A percentile compares a stretch with the other conserved stretches of the same genome.
Conservation (phyloP, 1,284 basidiomycete genomes). For the Ustilago trichophora region DNA sequence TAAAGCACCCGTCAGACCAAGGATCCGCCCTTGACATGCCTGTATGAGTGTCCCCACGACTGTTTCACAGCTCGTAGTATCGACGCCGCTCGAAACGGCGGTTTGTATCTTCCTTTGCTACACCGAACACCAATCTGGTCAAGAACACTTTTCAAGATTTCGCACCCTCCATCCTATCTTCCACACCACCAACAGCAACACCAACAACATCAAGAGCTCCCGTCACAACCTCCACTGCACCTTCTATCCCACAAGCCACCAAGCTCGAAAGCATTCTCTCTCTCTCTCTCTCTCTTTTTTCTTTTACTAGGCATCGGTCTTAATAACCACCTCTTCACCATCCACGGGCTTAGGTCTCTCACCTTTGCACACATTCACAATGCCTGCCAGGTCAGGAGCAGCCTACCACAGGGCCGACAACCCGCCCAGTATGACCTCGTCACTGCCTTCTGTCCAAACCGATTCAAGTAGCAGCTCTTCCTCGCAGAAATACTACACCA, state of each 20-base stretch:
- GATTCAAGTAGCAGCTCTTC: conserved; percentile 35
- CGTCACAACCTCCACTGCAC: background rate
- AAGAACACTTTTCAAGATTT: background rate
- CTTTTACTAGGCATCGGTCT: too few species aligned
- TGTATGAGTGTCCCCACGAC: too few species aligned
- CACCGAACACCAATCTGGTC: background rate
- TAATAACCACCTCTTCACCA: background rate
- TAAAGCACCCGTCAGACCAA: conserved; percentile 1
- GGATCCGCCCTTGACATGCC: background rate
- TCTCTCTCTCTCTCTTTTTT: too few species aligned
- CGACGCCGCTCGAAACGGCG: conserved; percentile 1
- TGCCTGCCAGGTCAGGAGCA: conserved; percentile 21
- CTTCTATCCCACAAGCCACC: background rate
- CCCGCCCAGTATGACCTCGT: conserved; percentile 29
- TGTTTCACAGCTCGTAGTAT: background rate
- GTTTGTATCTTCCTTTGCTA: background rate
- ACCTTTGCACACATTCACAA: conserved; percentile 5
- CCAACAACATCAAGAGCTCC: background rate
- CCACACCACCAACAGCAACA: conserved; percentile 14
- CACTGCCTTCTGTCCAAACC: conserved; percentile 31
- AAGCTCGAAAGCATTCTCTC: too few species aligned
- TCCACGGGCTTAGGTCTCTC: too few species aligned
- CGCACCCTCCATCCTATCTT: background rate
- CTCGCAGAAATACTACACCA: conserved; percentile 34
- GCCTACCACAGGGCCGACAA: conserved; percentile 42